A percentile compares a stretch with the other conserved stretches of the same genome.
Evolutionary conservation across 2,329 filamentous ascomycete species (phyloP).

Genomic region (Exophiala phaeomuriformis): DNA sequence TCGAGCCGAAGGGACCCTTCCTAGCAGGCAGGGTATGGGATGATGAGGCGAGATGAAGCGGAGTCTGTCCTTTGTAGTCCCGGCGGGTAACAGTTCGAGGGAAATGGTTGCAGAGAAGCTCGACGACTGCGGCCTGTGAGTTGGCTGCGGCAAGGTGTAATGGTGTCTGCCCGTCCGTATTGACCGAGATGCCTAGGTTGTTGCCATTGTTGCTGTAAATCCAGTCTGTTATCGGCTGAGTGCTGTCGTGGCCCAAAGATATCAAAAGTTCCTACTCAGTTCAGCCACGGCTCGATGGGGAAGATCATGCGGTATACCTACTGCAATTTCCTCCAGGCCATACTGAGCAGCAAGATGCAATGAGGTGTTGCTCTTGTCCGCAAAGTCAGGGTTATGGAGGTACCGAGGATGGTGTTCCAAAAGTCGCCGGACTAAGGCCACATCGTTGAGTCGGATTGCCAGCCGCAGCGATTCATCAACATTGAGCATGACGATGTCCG

Average conservation of each 20-base stretch:
- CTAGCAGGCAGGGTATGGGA: constrained; percentile 19
- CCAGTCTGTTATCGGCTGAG: constrained; percentile 23
- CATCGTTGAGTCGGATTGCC: constrained; percentile 69
- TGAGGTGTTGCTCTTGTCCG: constrained; percentile 70
- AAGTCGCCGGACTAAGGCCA: constrained; percentile 67
- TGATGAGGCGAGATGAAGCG: constrained; percentile 38
- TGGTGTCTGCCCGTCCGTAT: constrained; percentile 71
- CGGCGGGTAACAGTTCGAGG: constrained; percentile 56
- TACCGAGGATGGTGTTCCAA: constrained; percentile 62
- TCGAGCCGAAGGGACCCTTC: constrained; percentile 13
- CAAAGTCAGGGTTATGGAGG: constrained; percentile 71
- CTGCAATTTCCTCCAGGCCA: constrained; percentile 61
- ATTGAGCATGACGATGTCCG: constrained; percentile 8
- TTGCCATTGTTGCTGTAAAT: constrained; percentile 28
- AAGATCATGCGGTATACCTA: constrained; percentile 26
- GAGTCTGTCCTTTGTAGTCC: constrained; percentile 57
- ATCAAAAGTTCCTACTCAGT: constrained; percentile 55
- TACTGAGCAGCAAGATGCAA: constrained; percentile 72
- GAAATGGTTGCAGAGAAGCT: constrained; percentile 60
- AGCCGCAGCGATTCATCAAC: constrained; percentile 42
- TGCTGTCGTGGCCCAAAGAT: constrained; percentile 64
- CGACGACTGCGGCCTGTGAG: constrained; percentile 66
- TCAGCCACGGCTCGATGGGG: constrained; percentile 3
- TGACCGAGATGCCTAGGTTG: constrained; percentile 57
- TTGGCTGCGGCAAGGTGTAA: constrained; percentile 67